Percentiles rank a stretch among this genome's conserved stretches.
Conservation (phyloP, 257 asterid species). For the Dorcoceras hygrometricum region DNA sequence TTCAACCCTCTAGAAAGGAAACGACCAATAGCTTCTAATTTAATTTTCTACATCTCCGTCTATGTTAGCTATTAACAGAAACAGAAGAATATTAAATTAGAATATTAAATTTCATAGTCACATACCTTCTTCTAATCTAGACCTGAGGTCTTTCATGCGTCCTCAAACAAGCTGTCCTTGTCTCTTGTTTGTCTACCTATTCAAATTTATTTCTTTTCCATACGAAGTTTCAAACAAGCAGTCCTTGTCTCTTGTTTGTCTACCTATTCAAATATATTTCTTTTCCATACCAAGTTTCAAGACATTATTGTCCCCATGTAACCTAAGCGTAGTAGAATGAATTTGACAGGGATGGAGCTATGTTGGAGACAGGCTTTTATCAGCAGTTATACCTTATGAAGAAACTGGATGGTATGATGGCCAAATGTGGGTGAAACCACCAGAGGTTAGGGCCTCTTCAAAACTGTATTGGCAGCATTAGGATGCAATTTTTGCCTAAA, state of each 20-base stretch:
- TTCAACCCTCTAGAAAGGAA: neutral
- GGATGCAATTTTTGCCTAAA: neutral
- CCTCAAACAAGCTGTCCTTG: neutral
- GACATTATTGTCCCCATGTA: neutral
- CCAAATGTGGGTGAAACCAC: slow-evolving; percentile 98
- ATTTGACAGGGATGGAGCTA: slow-evolving; percentile 82
- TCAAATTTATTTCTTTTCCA: no score
- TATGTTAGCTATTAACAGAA: no score
- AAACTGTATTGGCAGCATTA: neutral
- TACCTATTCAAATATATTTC: neutral
- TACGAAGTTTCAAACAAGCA: neutral
- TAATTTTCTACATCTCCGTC: no score
- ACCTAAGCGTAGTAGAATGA: neutral
- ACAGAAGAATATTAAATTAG: no score
- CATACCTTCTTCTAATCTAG: neutral
- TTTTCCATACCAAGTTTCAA: neutral
- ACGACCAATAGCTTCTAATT: neutral
- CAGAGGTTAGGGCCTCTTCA: slow-evolving; percentile 52
- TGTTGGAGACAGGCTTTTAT: slow-evolving; percentile 81
- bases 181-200: neutral
- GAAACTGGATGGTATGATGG: slow-evolving; percentile 95
- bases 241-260: neutral
- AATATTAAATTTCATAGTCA: no score
- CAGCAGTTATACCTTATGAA: slow-evolving; percentile 88
- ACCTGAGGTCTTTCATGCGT: neutral